Base-by-base conservation (phyloP, 1,284 basidiomycete genomes). In the Rhodotorula sp. region DNA sequence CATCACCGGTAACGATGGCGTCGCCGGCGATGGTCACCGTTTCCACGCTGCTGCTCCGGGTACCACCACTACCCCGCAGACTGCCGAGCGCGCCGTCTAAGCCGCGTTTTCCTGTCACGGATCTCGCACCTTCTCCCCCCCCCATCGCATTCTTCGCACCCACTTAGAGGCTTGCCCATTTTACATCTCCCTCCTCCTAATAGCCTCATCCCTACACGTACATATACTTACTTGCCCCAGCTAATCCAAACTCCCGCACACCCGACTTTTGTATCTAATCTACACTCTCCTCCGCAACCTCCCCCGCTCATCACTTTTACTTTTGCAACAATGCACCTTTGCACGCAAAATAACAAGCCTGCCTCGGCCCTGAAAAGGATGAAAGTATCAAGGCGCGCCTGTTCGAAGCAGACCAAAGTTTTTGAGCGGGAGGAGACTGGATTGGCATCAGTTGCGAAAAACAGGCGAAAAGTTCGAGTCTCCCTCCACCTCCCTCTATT, bases 11-110 rank as follows among this genome's bases (percentile, higher is more conserved):
- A 43, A 26, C 34, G 23, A 31, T 29, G 31, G 20, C 12, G 61
- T 52, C 29, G 56, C n/a, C 29, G 65, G 57, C 34, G 58, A 58
- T 21, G 65, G 65, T 14, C 23, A 12, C 59, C 39, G 29, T 8
- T 67, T 61, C 65, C 65, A 67, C 65, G 15, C 54, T 12, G 12
- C 54, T 15, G 39, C 39, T 43, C 39, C 39, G 39, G 54, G 26
- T 14, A 31, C 26, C 16, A 29, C 29, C 29, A 29, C 29, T 29
- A 29, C 29, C 29, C 29, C 29, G 29, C 26, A n/a, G 14, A 16
- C 26, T 26, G 54, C n/a, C 29, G 23, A 56, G 20, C 49, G 29
- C 10, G 14, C 26, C 7, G n/a, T 56, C 26, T 29, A 29, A 26
- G n/a, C 54, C 39, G 39, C 8, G 39, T 43, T 43, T 29, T 29